These are phyloP conservation scores for Pseudofabraea citricarpa DNA, from an alignment of 2,329 filamentous ascomycete genomes.

Conservation along the genomic window DNA sequence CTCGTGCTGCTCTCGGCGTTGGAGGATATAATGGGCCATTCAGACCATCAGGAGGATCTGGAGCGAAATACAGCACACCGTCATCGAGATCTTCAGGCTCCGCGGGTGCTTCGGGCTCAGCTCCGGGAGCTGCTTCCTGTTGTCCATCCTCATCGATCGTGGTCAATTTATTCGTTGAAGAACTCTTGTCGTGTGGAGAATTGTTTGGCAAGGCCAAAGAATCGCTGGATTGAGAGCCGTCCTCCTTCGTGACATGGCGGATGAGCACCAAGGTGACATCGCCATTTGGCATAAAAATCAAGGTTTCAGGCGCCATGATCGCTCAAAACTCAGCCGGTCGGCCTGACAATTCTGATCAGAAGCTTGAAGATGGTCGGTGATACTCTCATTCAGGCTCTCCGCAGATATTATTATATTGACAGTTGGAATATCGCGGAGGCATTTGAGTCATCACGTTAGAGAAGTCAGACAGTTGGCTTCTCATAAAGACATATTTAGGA, in stretches of 20 bases:
- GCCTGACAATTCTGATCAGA: slow-evolving; percentile 5
- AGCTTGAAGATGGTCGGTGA: slow-evolving; percentile 3
- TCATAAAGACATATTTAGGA: slow-evolving; percentile 1
- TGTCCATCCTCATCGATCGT: slow-evolving; percentile 9
- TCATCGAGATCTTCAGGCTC: slow-evolving; percentile 9
- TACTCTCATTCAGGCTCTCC: not conserved
- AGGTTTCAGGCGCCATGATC: slow-evolving; percentile 16
- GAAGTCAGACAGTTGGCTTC: slow-evolving; percentile 1
- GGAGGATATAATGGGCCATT: slow-evolving; percentile 17
- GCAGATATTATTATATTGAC: slow-evolving; percentile 1
- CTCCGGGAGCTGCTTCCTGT: slow-evolving; percentile 5
- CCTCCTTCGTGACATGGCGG: slow-evolving; percentile 11
- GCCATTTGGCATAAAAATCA: slow-evolving; percentile 21
- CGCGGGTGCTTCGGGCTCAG: slow-evolving; percentile 5
- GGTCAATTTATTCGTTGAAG: not conserved
- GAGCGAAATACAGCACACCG: slow-evolving; percentile 15
- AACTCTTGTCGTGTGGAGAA: too few relatives aligned
- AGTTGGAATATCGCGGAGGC: slow-evolving; percentile 5
- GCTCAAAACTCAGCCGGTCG: slow-evolving; percentile 2
- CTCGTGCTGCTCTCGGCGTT: slow-evolving; percentile 12
- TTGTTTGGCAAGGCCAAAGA: not conserved
- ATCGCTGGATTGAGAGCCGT: slow-evolving; percentile 2
- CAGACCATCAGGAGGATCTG: slow-evolving; percentile 13
- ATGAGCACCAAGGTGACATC: slow-evolving; percentile 17
- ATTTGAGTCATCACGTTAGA: slow-evolving; percentile 3